These are phyloP conservation scores for Corynespora cassiicola DNA, from an alignment of 2,329 filamentous ascomycete species.

Conservation along the genomic window DNA sequence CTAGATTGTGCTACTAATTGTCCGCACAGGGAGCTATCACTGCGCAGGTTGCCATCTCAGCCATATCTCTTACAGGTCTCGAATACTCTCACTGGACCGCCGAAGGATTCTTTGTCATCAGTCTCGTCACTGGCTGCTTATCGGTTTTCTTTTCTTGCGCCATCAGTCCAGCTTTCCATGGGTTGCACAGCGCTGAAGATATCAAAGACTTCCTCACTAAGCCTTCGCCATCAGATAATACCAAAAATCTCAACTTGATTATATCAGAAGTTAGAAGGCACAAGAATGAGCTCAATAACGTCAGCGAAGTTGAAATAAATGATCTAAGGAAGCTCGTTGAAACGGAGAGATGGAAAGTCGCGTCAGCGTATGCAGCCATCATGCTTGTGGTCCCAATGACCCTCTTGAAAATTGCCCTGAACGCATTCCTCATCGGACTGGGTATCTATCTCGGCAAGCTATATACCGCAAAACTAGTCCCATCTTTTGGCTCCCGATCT, in stretches of 20 bases:
- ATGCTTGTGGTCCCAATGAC: conserved; percentile 14
- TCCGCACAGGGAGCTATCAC: conserved; percentile 21
- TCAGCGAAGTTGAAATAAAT: background rate
- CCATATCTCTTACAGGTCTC: conserved; percentile 10
- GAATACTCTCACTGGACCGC: conserved; percentile 18
- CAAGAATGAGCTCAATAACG: background rate
- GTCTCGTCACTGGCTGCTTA: conserved; percentile 16
- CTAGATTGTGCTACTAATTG: background rate
- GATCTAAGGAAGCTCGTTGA: background rate
- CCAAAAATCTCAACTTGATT: background rate
- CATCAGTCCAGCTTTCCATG: conserved; percentile 11
- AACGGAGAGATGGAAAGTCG: background rate
- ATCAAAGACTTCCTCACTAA: conserved; percentile 16
- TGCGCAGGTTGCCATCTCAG: conserved; percentile 23
- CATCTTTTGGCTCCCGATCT: background rate
- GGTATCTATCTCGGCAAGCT: conserved; percentile 16
- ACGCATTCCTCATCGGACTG: conserved; percentile 13
- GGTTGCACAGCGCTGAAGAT: conserved; percentile 12
- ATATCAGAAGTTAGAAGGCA: background rate
- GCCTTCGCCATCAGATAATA: conserved; percentile 3
- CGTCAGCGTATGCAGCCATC: conserved; percentile 12
- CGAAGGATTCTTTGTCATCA: conserved; percentile 15
- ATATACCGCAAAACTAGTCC: background rate
- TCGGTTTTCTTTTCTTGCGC: conserved; percentile 20
- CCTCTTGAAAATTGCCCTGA: conserved; percentile 13